Evolutionary conservation across 2,329 filamentous ascomycete genomes (phyloP).

Genomic region (Malbranchea cinnamomea): DNA sequence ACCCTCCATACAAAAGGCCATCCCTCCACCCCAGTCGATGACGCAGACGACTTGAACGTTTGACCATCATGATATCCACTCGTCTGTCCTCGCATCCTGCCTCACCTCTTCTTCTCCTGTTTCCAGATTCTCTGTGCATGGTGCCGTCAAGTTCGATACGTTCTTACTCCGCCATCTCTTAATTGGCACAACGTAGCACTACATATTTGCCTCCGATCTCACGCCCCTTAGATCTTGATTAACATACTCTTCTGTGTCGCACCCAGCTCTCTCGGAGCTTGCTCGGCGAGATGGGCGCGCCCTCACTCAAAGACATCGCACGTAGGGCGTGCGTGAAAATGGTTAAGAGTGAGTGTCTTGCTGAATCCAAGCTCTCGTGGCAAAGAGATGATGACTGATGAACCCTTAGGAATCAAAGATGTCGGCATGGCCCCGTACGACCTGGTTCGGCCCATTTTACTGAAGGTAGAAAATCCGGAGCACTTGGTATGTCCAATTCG

Average conservation of each 20-base stretch:
- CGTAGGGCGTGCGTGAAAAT: conserved; percentile 23
- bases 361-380: no score
- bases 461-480: conserved; percentile 53
- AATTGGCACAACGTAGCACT: no score
- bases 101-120: no score
- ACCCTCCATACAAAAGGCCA: no score
- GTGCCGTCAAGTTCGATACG: no score
- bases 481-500: conserved; percentile 48
- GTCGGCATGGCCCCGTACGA: conserved; percentile 58
- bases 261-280: not conserved
- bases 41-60: no score
- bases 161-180: no score
- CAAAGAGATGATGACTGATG: no score
- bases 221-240: conserved; percentile 1
- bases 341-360: conserved; percentile 19
- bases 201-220: not conserved
- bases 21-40: no score
- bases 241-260: not conserved
- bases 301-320: conserved; percentile 21
- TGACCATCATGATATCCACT: no score
- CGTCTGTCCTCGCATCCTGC: no score
- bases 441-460: conserved; percentile 51
- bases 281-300: conserved; percentile 21
- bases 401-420: conserved; percentile 51
- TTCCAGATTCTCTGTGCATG: no score